These are phyloP conservation scores for Cystobasidium sp. DNA, from an alignment of 1,284 basidiomycete genomes.

Conservation along the genomic window DNA sequence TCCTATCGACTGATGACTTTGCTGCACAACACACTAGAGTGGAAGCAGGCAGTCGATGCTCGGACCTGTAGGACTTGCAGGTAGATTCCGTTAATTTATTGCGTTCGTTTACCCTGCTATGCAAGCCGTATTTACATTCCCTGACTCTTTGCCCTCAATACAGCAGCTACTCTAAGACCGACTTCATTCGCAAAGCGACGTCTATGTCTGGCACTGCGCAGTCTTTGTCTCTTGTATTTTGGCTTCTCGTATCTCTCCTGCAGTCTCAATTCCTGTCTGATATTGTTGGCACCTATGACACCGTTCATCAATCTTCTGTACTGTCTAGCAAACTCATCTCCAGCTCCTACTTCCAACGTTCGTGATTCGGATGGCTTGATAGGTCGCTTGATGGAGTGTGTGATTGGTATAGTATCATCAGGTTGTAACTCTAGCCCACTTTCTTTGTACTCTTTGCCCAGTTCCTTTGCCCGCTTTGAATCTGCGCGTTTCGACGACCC, in stretches of 20 bases:
- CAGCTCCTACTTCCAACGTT: background rate
- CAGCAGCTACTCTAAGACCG: slow-evolving; percentile 34
- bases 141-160: slow-evolving; percentile 33
- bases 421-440: too few relatives aligned
- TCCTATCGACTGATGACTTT: too few relatives aligned
- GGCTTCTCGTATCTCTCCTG: slow-evolving; percentile 44
- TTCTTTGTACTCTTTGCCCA: background rate
- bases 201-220: slow-evolving; percentile 36
- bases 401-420: background rate
- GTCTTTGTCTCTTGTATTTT: slow-evolving; percentile 38
- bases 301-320: slow-evolving; percentile 36
- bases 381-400: background rate
- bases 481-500: background rate
- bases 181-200: slow-evolving; percentile 39
- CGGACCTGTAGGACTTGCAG: background rate
- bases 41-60: too few relatives aligned
- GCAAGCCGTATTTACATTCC: slow-evolving; percentile 31
- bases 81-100: background rate
- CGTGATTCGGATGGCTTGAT: slow-evolving; percentile 28
- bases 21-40: too few relatives aligned
- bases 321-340: slow-evolving; percentile 18
- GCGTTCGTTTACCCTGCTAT: background rate
- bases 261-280: slow-evolving; percentile 36
- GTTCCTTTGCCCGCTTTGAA: background rate
- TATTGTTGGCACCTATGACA: slow-evolving; percentile 29